A percentile compares a stretch with the other conserved stretches of the same genome.
These are phyloP conservation scores for Nevesoporus exiguus DNA, from an alignment of 768 basidiomycete species.

Conservation along the genomic window DNA sequence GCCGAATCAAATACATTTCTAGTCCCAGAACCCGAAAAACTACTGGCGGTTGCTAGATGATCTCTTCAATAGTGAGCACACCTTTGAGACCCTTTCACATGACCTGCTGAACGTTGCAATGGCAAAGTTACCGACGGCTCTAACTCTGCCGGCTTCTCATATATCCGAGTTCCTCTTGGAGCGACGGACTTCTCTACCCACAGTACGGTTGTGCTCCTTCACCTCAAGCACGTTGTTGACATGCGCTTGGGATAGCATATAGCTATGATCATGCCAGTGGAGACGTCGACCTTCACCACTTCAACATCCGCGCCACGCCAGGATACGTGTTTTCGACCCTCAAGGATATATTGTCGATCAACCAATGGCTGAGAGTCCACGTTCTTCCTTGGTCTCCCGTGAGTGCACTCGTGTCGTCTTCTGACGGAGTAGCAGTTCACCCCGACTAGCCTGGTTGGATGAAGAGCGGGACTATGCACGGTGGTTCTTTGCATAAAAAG, in stretches of 20 bases:
- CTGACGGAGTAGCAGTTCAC: not conserved
- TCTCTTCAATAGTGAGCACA: constrained; percentile 45
- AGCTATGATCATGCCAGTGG: constrained; percentile 62
- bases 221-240: constrained; percentile 1
- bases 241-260: constrained; percentile 41
- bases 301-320: constrained; percentile 57
- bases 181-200: constrained; percentile 69
- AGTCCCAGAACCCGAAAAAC: constrained; percentile 50
- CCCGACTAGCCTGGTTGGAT: constrained; percentile 67
- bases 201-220: constrained; percentile 33
- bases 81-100: not conserved
- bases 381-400: constrained; percentile 76
- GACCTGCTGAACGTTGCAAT: not conserved
- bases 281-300: constrained; percentile 55
- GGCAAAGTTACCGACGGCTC: constrained; percentile 52
- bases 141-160: constrained; percentile 63
- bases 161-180: constrained; percentile 67
- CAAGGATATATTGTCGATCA: constrained; percentile 59
- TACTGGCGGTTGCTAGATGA: constrained; percentile 58
- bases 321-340: constrained; percentile 62
- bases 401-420: constrained; percentile 18
- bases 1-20: constrained; percentile 1
- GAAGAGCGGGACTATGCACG: constrained; percentile 68
- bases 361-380: constrained; percentile 51
- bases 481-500: constrained; percentile 52